Conservation (phyloP, 352 stramenopile species). For the Phytophthora chlamydospora region DNA sequence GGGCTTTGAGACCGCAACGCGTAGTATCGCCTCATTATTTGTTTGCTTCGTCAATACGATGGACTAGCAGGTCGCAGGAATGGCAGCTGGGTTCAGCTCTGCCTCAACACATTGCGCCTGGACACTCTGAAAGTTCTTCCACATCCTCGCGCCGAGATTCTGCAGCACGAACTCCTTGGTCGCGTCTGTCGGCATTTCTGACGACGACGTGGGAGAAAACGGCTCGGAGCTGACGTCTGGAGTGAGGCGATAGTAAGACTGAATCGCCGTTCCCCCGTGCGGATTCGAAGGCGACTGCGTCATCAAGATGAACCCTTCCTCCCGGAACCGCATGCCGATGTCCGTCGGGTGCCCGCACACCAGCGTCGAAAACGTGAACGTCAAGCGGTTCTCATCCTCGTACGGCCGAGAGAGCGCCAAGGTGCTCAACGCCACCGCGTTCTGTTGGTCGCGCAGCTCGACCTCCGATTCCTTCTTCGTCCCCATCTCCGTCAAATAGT, state of each 20-base stretch:
- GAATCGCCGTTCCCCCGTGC: conserved; percentile 11
- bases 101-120: conserved; percentile 9
- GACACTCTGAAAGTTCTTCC: conserved; percentile 8
- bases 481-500: conserved; percentile 28
- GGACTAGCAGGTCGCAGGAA: conserved; percentile 6
- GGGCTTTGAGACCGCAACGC: too few relatives aligned
- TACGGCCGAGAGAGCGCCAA: conserved; percentile 21
- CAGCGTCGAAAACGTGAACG: conserved; percentile 19
- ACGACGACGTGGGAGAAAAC: not conserved
- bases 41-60: not conserved
- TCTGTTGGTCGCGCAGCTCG: conserved; percentile 22
- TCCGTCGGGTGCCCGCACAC: conserved; percentile 19
- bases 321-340: conserved; percentile 15
- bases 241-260: conserved; percentile 20
- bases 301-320: conserved; percentile 23
- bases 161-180: conserved; percentile 23
- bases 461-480: conserved; percentile 26
- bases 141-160: conserved; percentile 17
- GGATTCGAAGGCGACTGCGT: conserved; percentile 6
- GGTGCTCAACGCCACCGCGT: conserved; percentile 9
- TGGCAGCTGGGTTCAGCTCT: not conserved
- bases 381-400: conserved; percentile 15
- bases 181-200: conserved; percentile 1
- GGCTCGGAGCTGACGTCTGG: conserved; percentile 9
- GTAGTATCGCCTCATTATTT: not conserved